Evolutionary conservation across 1,284 basidiomycete genomes (phyloP).

Genomic region (Naganishia cerealis): DNA sequence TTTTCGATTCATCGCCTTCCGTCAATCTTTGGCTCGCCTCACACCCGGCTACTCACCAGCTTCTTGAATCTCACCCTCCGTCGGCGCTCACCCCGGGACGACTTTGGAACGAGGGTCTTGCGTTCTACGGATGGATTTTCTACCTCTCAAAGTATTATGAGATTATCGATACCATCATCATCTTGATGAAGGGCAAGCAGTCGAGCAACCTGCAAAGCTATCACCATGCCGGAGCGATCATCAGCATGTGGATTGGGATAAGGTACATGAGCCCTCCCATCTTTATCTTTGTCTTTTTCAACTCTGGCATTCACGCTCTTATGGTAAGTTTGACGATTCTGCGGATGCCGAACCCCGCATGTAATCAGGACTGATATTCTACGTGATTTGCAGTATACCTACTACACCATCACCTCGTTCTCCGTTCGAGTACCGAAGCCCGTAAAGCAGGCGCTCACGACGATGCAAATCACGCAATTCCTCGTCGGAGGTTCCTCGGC

Average conservation of each 20-base stretch:
- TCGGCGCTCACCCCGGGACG: constrained; percentile 23
- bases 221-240: constrained; percentile 34
- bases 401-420: constrained; percentile 35
- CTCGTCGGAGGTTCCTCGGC: constrained; percentile 33
- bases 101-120: constrained; percentile 34
- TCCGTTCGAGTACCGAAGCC: constrained; percentile 33
- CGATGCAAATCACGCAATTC: constrained; percentile 35
- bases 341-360: not conserved
- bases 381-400: constrained; percentile 30
- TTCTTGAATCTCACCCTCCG: constrained; percentile 22
- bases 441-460: constrained; percentile 33
- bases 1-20: constrained; percentile 17
- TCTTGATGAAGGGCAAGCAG: constrained; percentile 35
- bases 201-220: constrained; percentile 34
- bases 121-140: constrained; percentile 36
- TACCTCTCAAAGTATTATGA: constrained; percentile 35
- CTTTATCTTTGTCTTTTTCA: constrained; percentile 35
- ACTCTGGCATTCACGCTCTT: constrained; percentile 32
- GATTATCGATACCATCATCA: constrained; percentile 34
- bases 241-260: constrained; percentile 34
- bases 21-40: constrained; percentile 26
- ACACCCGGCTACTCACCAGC: constrained; percentile 24
- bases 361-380: not conserved
- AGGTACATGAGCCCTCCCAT: constrained; percentile 35
- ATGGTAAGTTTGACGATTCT: constrained; percentile 26